These are phyloP conservation scores for Acanthamoeba triangularis DNA, from an alignment of 208 protist genomes.

Conservation along the genomic window DNA sequence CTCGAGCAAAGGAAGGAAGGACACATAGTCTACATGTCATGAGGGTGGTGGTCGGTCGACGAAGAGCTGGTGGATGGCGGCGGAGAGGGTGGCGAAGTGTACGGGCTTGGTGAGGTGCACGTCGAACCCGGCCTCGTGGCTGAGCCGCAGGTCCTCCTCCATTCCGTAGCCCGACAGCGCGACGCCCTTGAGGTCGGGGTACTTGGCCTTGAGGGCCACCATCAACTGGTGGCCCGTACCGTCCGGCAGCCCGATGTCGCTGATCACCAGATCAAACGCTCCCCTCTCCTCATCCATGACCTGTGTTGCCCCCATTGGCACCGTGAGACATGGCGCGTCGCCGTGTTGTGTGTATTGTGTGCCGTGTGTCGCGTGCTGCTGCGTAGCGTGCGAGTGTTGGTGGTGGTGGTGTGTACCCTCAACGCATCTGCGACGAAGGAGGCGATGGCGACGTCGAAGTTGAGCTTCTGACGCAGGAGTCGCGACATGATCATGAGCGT, in stretches of 20 bases:
- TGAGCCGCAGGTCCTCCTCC: constrained; percentile 71
- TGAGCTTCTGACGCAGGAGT: constrained; percentile 15
- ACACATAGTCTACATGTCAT: too few relatives aligned
- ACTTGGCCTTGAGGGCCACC: constrained; percentile 3
- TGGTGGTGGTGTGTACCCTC: background rate
- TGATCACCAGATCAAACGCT: constrained; percentile 63
- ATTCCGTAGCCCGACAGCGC: constrained; percentile 73
- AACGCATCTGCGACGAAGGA: constrained; percentile 54
- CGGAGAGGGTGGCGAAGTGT: constrained; percentile 14
- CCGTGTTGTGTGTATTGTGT: background rate
- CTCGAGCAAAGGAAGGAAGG: too few relatives aligned
- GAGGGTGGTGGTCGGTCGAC: background rate
- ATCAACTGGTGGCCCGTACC: constrained; percentile 52
- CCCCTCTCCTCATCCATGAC: background rate
- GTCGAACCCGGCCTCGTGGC: constrained; percentile 46
- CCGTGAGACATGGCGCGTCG: background rate
- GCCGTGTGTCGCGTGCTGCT: too few relatives aligned
- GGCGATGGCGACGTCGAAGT: constrained; percentile 8
- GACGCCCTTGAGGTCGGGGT: constrained; percentile 39
- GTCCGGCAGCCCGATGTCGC: constrained; percentile 76
- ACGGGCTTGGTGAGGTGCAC: constrained; percentile 74
- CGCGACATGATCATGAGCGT: constrained; percentile 57
- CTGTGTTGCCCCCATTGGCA: background rate
- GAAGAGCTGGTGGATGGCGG: constrained; percentile 21
- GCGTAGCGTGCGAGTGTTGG: background rate